Base-by-base conservation (phyloP, 306 rosid species). In the Corylus americana region DNA sequence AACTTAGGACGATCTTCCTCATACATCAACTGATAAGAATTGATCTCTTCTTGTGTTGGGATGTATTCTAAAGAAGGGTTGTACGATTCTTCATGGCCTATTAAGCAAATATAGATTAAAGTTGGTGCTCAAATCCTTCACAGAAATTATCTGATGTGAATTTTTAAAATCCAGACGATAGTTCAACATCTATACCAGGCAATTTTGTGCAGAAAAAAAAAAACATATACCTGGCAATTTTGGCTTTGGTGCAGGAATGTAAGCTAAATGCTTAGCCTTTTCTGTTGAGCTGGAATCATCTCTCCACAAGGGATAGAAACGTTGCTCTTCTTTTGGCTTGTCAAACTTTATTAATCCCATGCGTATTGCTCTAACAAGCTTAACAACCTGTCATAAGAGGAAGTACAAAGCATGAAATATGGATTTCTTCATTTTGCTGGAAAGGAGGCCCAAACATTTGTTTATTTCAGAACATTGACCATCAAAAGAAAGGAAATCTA, bases 1-100 rank as follows among this genome's bases (percentile, higher is more conserved):
- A 91, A 91, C 71, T 93, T 91, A 27, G 99, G 98, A 48, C 91
- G 97, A 85, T 95, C 99, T 90, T 95, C 98, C 66, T 91, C 96
- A 66, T 64, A 86, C 98, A 90, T 88, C 87, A 91, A 84, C 75
- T 95, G 93, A 85, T 95, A 90, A 54, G 93, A 81, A 84, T 88
- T 90, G 45, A 92, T 82, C 85, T 93, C 99, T 88, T 95, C 99
- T 87, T 95, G 96, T 54, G 94, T 83, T 77, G 99, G 99, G 74
- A 95, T 95, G 84, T 87, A 93, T 80, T 95, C 99, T 74, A 84
- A 69, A 78, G 99, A 91, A 80, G 99, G 99, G 87, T 93, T 95
- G 82, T 91, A 92, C 1, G 99, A 93, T 78, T 95, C 99, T 77
- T 91, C 98, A 22, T 95, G 91, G 75, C 99, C 99, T 95, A 81